Conservation (phyloP, 2,329 filamentous ascomycete genomes). For the Fusarium setosum region DNA sequence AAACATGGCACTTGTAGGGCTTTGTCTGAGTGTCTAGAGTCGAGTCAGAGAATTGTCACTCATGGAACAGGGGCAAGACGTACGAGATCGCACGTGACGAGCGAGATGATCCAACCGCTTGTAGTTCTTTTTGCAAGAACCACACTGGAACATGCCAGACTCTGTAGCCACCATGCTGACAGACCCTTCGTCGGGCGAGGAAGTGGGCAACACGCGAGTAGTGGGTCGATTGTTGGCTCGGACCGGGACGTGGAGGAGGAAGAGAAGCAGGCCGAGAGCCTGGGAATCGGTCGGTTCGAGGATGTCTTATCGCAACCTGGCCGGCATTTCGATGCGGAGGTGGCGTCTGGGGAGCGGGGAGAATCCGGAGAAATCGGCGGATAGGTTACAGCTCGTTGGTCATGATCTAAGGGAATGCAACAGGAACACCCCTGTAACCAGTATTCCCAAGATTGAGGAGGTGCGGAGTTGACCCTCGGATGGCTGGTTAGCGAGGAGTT, state of each 20-base stretch:
- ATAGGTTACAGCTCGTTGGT: not conserved
- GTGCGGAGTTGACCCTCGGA: too few species aligned
- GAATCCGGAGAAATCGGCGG: not conserved
- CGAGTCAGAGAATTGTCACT: not conserved
- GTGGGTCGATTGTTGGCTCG: not conserved
- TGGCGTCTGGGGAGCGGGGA: slow-evolving; percentile 6
- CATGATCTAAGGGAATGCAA: not conserved
- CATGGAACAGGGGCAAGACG: not conserved
- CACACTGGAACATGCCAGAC: slow-evolving; percentile 43
- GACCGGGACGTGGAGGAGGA: slow-evolving; percentile 1
- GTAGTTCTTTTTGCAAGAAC: slow-evolving; percentile 42
- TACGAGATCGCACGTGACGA: slow-evolving; percentile 49
- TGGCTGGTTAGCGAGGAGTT: too few species aligned
- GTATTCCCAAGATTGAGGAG: not conserved
- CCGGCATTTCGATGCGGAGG: slow-evolving; percentile 5
- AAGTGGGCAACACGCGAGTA: too few species aligned
- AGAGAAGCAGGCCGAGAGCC: not conserved
- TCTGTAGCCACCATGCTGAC: slow-evolving; percentile 21
- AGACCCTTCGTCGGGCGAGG: not conserved
- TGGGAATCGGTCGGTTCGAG: not conserved
- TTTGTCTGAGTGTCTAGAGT: slow-evolving; percentile 46
- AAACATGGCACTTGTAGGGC: slow-evolving; percentile 45
- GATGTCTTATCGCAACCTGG: not conserved
- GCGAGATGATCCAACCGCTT: slow-evolving; percentile 47
- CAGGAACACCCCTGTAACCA: not conserved